Evolutionary conservation across 306 rosid species (phyloP).

Genomic region (Mimosa bimucronata): DNA sequence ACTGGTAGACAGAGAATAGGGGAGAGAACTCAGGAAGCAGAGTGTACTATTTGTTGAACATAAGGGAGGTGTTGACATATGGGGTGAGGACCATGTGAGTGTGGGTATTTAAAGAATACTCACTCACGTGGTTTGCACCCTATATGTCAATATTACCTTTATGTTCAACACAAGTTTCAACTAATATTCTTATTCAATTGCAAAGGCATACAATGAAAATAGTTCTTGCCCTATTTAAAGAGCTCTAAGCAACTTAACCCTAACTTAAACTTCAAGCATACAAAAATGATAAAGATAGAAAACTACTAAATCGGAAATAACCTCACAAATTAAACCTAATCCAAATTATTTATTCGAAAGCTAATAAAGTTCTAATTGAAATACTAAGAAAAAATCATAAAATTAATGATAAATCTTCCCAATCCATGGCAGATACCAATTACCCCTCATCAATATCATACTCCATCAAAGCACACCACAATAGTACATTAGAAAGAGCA

Average conservation of each 20-base stretch:
- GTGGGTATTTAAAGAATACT: too few species aligned
- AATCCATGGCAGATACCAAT: background rate
- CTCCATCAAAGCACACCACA: constrained; percentile 14
- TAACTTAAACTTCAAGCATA: background rate
- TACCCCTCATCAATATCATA: background rate
- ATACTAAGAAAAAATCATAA: too few species aligned
- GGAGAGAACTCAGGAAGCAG: background rate
- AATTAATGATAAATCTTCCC: background rate
- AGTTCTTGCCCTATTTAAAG: background rate
- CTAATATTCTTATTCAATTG: background rate
- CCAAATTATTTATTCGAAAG: background rate
- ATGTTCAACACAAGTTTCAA: background rate
- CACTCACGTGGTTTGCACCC: too few species aligned
- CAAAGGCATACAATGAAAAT: background rate
- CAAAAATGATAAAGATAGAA: background rate
- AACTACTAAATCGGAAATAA: background rate
- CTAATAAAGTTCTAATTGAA: background rate
- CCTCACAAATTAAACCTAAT: background rate
- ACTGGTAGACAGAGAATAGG: background rate
- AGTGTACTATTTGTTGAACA: background rate
- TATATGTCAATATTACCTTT: too few species aligned
- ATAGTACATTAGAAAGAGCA: constrained; percentile 12
- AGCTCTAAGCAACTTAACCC: background rate
- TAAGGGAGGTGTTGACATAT: too few species aligned
- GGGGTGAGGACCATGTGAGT: too few species aligned